Evolutionary conservation across 352 stramenopile species (phyloP).

Genomic region (Phytophthora melonis): DNA sequence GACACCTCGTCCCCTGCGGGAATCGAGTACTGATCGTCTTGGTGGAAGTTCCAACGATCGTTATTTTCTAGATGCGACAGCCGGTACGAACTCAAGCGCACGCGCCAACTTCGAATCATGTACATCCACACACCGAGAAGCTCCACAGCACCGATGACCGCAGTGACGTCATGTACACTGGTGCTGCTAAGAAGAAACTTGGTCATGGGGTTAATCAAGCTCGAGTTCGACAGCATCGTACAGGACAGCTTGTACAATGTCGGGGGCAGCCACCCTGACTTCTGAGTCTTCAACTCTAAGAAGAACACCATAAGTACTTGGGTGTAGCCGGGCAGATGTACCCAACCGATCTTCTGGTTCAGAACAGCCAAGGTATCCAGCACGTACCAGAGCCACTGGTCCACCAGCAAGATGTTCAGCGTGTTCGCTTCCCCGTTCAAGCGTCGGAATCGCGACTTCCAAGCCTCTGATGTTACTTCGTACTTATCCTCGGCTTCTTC

Average conservation of each 20-base stretch:
- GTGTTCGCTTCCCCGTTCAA: conserved; percentile 87
- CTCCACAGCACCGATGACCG: conserved; percentile 88
- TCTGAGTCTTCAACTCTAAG: conserved; percentile 90
- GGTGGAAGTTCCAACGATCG: conserved; percentile 91
- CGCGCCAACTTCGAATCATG: conserved; percentile 92
- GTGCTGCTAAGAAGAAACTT: conserved; percentile 90
- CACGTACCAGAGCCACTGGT: conserved; percentile 92
- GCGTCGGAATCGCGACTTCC: conserved; percentile 84
- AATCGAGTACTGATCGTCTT: conserved; percentile 92
- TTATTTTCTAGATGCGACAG: conserved; percentile 91
- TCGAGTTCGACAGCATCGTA: conserved; percentile 90
- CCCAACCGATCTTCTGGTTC: conserved; percentile 91
- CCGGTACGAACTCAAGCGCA: conserved; percentile 86
- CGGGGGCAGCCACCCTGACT: conserved; percentile 86
- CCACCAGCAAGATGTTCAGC: conserved; percentile 88
- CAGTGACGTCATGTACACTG: conserved; percentile 88
- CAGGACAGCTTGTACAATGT: conserved; percentile 91
- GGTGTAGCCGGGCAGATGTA: conserved; percentile 85
- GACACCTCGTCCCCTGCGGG: conserved; percentile 88
- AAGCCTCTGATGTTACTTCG: conserved; percentile 85
- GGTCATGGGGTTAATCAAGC: conserved; percentile 92
- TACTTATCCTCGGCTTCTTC: conserved; percentile 92
- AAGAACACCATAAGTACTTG: conserved; percentile 92
- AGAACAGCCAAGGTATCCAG: conserved; percentile 89
- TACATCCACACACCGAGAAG: conserved; percentile 93